Evolutionary conservation across 129 eudicot genomes (phyloP).

Genomic region (Centaurea solstitialis): DNA sequence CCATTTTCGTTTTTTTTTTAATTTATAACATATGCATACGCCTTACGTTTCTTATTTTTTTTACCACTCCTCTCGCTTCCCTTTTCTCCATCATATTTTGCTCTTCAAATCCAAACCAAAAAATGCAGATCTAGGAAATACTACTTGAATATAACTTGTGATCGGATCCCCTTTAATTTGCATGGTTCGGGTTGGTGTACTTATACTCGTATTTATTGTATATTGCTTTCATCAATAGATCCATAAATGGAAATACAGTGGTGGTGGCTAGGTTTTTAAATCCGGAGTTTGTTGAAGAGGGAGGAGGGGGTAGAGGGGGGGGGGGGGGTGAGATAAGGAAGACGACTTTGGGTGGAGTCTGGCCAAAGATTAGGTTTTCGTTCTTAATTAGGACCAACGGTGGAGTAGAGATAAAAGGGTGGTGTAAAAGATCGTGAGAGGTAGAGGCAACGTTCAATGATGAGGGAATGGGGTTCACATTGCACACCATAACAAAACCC

Average conservation of each 20-base stretch:
- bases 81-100: no score
- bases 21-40: no score
- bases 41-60: no score
- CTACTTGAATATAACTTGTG: background rate
- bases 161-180: background rate
- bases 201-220: conserved; percentile 14
- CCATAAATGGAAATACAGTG: background rate
- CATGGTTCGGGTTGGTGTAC: background rate
- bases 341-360: background rate
- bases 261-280: background rate
- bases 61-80: no score
- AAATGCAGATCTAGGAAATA: background rate
- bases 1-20: no score
- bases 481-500: no score
- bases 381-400: background rate
- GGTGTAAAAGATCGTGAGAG: no score
- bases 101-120: no score
- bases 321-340: background rate
- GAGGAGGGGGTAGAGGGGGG: background rate
- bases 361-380: background rate
- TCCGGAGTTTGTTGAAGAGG: background rate
- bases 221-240: conserved; percentile 14
- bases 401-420: background rate
- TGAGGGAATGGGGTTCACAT: no score
- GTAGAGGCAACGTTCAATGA: no score